Evolutionary conservation across 129 eudicot genomes (phyloP), one percentile per base, ranked within the genome.

Genomic region (Lactuca saligna): DNA sequence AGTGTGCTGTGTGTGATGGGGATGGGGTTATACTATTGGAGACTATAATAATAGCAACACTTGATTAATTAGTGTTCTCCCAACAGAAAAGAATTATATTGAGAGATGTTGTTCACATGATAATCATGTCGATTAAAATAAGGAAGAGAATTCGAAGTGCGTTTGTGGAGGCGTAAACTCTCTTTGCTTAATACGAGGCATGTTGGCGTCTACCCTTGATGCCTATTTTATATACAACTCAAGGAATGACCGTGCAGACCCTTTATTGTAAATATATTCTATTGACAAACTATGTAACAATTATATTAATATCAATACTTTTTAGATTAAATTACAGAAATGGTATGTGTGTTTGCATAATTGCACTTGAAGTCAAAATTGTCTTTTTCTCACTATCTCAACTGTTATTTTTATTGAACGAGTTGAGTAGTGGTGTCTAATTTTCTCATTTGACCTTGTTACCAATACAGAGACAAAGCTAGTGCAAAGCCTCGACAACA

Each of bases 121-220:
- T 44, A 71, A 70, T 54, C 78, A 55, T 81, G 77, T 35, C 58
- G 17, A 16, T 55, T 44, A 37, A 16, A 54, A 54, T 46, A 54
- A 68, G 37, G 38, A 54, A 54, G 71, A 72, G 57, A 60, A 31
- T 68, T 61, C 57, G 49, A 59, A 61, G 81, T 31, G 42, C 63
- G 76, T 70, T n/a, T 12, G 51, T 3, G 65, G 73, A 70, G 67
- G 71, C 58, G 63, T 69, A 37, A 17, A 42, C 53, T 70, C 58
- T 73, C 77, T 76, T 59, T 70, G 68, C 38, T 78, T 65, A 71
- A 66, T 48, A 38, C 71, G 54, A 54, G 79, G 39, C 76, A 71
- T 74, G 71, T 74, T 54, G 83, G 71, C 68, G 68, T 63, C 66
- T 79, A 66, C 64, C 76, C 58, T 9, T 57, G 32, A 31, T 42